Conservation (phyloP, 2,329 filamentous ascomycete species). For the Hortaea sp. region DNA sequence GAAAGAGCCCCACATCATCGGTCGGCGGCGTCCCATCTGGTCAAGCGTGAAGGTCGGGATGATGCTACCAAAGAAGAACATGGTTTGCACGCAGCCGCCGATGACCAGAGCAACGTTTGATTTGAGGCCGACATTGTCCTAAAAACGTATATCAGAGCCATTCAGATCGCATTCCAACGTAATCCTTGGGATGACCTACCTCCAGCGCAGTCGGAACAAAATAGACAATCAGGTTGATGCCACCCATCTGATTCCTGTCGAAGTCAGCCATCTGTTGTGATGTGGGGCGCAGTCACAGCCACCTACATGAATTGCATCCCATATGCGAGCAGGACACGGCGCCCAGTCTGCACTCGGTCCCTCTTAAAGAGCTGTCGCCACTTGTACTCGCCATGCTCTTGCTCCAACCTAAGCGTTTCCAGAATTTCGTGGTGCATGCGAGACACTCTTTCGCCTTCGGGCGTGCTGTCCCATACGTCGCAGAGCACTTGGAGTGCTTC, state of each 20-base stretch:
- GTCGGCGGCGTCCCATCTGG: slow-evolving; percentile 26
- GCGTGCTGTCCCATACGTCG: slow-evolving; percentile 22
- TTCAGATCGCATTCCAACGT: too few species aligned
- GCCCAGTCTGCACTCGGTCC: slow-evolving; percentile 31
- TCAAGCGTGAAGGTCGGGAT: slow-evolving; percentile 39
- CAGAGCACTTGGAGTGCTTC: slow-evolving; percentile 25
- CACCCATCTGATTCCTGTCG: slow-evolving; percentile 20
- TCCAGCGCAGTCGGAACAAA: slow-evolving; percentile 35
- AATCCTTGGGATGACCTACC: too few species aligned
- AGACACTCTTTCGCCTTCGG: slow-evolving; percentile 18
- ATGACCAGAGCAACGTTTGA: slow-evolving; percentile 37
- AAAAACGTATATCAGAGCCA: not conserved
- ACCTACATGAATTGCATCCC: slow-evolving; percentile 32
- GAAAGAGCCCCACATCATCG: slow-evolving; percentile 26
- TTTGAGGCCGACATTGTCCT: slow-evolving; percentile 37
- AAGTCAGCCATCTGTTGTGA: not conserved
- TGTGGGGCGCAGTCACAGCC: not conserved
- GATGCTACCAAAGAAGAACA: slow-evolving; percentile 33
- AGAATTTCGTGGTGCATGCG: slow-evolving; percentile 27
- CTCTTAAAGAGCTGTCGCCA: slow-evolving; percentile 30
- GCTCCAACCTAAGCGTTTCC: slow-evolving; percentile 26
- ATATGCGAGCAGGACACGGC: slow-evolving; percentile 30
- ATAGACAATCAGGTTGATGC: slow-evolving; percentile 26
- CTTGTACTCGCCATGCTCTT: slow-evolving; percentile 28
- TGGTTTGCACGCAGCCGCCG: slow-evolving; percentile 34